Percentiles rank a stretch among this genome's conserved stretches.
Conservation (phyloP, 805 yeast species). For the Tetrapisispora pingtungensis region DNA sequence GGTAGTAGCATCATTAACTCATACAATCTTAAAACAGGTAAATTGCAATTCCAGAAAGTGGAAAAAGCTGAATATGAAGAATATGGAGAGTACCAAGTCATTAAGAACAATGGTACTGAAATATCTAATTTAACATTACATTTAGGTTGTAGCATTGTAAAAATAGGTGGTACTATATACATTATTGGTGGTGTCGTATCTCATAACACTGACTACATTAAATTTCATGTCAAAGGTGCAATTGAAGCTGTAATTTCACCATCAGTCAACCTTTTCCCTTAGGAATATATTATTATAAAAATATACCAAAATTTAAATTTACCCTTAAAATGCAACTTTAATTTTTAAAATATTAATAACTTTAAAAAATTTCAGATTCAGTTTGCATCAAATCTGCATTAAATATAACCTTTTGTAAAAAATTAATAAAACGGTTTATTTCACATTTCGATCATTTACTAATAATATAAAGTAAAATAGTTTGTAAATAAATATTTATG, state of each 20-base stretch:
- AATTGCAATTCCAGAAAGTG: conserved; percentile 8
- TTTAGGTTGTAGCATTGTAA: conserved; percentile 7
- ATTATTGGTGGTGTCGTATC: conserved; percentile 22
- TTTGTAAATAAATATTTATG: too few species aligned
- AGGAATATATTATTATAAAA: neutral
- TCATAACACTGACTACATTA: conserved; percentile 7
- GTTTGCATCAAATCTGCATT: neutral
- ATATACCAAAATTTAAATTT: too few species aligned
- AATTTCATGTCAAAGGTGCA: conserved; percentile 22
- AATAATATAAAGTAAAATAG: too few species aligned
- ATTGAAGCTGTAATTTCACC: conserved; percentile 21
- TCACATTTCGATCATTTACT: too few species aligned
- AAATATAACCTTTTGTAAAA: neutral
- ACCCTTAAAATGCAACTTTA: too few species aligned
- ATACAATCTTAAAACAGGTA: conserved; percentile 12
- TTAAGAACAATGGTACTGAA: neutral
- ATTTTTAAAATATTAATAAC: too few species aligned
- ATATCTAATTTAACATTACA: neutral
- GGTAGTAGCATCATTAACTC: conserved; percentile 12
- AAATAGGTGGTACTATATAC: conserved; percentile 14
- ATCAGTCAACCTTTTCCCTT: conserved; percentile 15
- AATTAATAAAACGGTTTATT: neutral
- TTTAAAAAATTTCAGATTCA: neutral
- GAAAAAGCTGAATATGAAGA: neutral
- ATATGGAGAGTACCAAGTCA: neutral